phyloP scores from a whole-genome alignment of 768 basidiomycete species.

The Phlebiopsis flavidoalba region DNA sequence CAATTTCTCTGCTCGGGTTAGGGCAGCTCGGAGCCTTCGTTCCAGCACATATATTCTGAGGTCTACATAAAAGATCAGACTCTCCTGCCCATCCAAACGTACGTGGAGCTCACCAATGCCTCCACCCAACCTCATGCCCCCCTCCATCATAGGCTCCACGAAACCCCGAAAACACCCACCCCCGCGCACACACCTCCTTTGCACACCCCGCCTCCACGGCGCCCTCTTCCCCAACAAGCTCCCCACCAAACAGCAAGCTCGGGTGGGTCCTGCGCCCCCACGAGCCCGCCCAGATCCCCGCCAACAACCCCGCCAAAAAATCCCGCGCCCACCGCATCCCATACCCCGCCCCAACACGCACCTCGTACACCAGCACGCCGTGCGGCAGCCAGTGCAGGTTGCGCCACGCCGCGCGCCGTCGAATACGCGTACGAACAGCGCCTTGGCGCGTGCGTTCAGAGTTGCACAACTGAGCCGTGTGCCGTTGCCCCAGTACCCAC shows the following conservation, averaged over 20 bases:
- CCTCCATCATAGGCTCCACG: constrained; percentile 64
- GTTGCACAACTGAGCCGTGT: constrained; percentile 41
- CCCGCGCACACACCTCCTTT: not conserved
- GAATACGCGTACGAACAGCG: constrained; percentile 50
- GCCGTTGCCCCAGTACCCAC: constrained; percentile 57
- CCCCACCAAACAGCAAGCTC: no score
- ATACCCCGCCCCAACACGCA: constrained; percentile 54
- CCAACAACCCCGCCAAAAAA: constrained; percentile 12
- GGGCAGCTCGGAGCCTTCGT: no score
- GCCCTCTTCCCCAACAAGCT: no score
- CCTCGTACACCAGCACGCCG: constrained; percentile 56
- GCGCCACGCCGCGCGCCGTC: constrained; percentile 48
- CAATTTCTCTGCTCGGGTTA: no score
- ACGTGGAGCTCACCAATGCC: constrained; percentile 26
- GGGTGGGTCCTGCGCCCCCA: no score
- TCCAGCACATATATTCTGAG: no score
- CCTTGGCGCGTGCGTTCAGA: constrained; percentile 49
- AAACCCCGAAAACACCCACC: constrained; percentile 62
- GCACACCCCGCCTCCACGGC: no score
- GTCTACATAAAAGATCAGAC: no score
- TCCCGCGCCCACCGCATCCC: constrained; percentile 66
- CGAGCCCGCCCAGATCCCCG: not conserved
- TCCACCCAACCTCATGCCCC: constrained; percentile 63
- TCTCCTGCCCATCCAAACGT: not conserved
- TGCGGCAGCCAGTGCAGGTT: constrained; percentile 68